A percentile compares a stretch with the other conserved stretches of the same genome.
These are phyloP conservation scores for Butyriboletus loyo DNA, from an alignment of 768 basidiomycete species.

Conservation along the genomic window DNA sequence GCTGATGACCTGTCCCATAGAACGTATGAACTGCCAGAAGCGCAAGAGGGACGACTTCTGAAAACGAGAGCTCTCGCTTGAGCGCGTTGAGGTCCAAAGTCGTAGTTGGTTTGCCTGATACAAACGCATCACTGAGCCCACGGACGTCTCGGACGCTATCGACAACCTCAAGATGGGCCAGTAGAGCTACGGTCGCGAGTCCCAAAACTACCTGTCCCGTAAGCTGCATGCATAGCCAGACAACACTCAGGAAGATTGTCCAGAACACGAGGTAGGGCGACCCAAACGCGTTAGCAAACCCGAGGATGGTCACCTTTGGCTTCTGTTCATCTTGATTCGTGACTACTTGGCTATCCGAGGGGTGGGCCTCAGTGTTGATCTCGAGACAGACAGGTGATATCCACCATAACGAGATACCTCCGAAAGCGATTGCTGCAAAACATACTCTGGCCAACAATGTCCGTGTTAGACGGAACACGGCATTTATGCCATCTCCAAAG, in stretches of 20 bases:
- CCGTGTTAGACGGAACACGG: slow-evolving; percentile 47
- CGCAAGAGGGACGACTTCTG: slow-evolving; percentile 69
- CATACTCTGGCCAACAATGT: slow-evolving; percentile 61
- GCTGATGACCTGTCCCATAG: slow-evolving; percentile 90
- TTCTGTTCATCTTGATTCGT: slow-evolving; percentile 28
- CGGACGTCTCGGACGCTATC: slow-evolving; percentile 78
- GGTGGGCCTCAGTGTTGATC: slow-evolving; percentile 38
- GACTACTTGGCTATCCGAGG: slow-evolving; percentile 4
- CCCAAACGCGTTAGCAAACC: slow-evolving; percentile 89
- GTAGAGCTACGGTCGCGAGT: slow-evolving; percentile 57
- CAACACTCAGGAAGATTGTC: slow-evolving; percentile 56
- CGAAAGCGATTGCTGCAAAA: slow-evolving; percentile 48
- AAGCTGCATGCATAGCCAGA: slow-evolving; percentile 61
- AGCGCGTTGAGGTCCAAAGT: slow-evolving; percentile 31
- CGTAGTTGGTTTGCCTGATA: slow-evolving; percentile 45
- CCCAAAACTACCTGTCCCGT: slow-evolving; percentile 79
- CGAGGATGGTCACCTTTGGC: slow-evolving; percentile 60
- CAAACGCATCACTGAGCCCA: slow-evolving; percentile 50
- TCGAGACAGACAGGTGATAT: slow-evolving; percentile 71
- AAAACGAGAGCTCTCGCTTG: slow-evolving; percentile 47
- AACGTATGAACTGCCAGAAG: slow-evolving; percentile 76
- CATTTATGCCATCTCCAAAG: slow-evolving; percentile 40
- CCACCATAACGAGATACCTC: slow-evolving; percentile 67
- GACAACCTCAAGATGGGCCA: slow-evolving; percentile 77
- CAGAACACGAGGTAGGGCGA: slow-evolving; percentile 85